A percentile compares a stretch with the other conserved stretches of the same genome.
Conservation (phyloP, 192 early-diverging fungal species). For the Backusella macrospora region DNA sequence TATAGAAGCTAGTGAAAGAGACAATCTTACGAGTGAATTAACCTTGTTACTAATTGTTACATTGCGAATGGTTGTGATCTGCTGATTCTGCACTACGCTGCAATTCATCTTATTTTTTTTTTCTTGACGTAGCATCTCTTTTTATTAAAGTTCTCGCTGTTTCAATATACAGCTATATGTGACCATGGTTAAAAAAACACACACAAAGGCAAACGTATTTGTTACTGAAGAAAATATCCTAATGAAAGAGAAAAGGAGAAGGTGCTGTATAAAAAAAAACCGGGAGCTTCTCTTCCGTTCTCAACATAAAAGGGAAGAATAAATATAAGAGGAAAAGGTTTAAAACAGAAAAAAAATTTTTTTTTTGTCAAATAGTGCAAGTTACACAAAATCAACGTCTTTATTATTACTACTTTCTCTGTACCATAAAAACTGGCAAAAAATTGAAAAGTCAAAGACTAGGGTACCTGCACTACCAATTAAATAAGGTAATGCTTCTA, state of each 20-base stretch:
- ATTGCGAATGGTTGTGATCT: not conserved
- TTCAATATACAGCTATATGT: not conserved
- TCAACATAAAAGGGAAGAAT: conserved; percentile 10
- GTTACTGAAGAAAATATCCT: conserved; percentile 1
- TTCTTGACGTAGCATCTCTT: not conserved
- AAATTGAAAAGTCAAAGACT: conserved; percentile 71
- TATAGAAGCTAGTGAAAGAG: not conserved
- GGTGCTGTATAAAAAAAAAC: not conserved
- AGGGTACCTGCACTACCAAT: conserved; percentile 73
- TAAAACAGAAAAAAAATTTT: not conserved
- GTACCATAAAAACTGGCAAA: conserved; percentile 51
- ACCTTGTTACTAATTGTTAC: not conserved
- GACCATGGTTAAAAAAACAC: too few relatives aligned
- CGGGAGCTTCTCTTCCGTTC: conserved; percentile 13
- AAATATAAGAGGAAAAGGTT: conserved; percentile 9
- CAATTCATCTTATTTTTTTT: not conserved
- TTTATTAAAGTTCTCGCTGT: not conserved
- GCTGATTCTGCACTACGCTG: not conserved
- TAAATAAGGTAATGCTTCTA: conserved; percentile 56
- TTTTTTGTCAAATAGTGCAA: not conserved
- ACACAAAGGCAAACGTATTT: not conserved
- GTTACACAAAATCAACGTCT: not conserved
- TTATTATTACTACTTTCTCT: conserved; percentile 18
- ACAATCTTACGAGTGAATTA: not conserved
- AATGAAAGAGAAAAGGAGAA: not conserved